phyloP scores from a whole-genome alignment of 2,329 filamentous ascomycete genomes.

The Stylonectria norvegica region DNA sequence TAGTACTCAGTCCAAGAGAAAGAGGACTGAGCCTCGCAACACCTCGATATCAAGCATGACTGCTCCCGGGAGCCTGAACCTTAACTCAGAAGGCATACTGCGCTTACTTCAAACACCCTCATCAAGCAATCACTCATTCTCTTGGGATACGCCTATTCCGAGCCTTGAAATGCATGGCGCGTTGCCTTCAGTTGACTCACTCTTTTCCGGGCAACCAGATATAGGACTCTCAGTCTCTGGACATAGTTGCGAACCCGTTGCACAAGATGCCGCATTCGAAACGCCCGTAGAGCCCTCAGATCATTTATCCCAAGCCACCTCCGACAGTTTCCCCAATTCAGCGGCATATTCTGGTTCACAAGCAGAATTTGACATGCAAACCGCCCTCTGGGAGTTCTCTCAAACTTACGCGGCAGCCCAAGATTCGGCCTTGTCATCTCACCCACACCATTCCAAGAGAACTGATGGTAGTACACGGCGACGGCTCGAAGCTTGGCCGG shows the following conservation, averaged over 20 bases:
- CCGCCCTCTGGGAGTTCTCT: conserved; percentile 10
- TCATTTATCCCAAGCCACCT: neutral
- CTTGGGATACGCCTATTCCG: conserved; percentile 12
- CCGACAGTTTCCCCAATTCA: conserved; percentile 6
- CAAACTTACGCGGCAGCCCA: conserved; percentile 2
- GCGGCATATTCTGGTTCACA: conserved; percentile 9
- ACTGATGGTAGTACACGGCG: too few relatives aligned
- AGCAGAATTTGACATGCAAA: conserved; percentile 10
- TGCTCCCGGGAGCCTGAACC: conserved; percentile 3
- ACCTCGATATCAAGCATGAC: neutral
- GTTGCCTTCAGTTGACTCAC: neutral
- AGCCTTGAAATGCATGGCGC: conserved; percentile 6
- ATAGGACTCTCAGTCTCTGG: neutral
- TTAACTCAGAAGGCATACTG: conserved; percentile 5
- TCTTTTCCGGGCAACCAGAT: conserved; percentile 3
- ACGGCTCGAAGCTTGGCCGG: too few relatives aligned
- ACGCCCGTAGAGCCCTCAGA: neutral
- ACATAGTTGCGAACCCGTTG: neutral
- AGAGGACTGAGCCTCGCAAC: conserved; percentile 5
- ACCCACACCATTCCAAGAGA: neutral
- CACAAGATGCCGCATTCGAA: conserved; percentile 6
- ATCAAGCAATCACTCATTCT: conserved; percentile 7
- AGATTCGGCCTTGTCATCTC: conserved; percentile 4
- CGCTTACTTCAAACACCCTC: conserved; percentile 11
- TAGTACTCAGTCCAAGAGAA: conserved; percentile 7